A percentile compares a stretch with the other conserved stretches of the same genome.
Evolutionary conservation across 345 rosid genomes (phyloP).

Genomic region (Triadica sebifera): DNA sequence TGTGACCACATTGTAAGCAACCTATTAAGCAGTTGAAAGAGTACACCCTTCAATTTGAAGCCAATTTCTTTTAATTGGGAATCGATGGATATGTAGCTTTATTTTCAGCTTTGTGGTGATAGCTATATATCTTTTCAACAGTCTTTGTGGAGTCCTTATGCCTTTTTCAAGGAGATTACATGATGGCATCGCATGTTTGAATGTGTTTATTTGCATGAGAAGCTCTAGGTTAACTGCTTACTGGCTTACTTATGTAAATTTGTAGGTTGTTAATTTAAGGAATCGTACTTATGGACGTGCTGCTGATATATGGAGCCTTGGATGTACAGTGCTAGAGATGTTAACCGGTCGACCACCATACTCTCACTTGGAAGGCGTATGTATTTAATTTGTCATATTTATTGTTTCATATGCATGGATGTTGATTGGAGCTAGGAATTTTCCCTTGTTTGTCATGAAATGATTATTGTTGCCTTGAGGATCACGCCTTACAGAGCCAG

Average conservation of each 20-base stretch:
- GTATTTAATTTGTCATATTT: not conserved
- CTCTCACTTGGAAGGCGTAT: constrained; percentile 25
- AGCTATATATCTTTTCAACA: not conserved
- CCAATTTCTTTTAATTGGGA: not conserved
- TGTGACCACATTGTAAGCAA: not conserved
- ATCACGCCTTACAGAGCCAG: too few relatives aligned
- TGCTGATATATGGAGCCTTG: constrained; percentile 35
- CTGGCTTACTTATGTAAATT: not conserved
- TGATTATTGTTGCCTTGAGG: not conserved
- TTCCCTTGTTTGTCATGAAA: not conserved
- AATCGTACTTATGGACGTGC: constrained; percentile 27
- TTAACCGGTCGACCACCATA: constrained; percentile 23
- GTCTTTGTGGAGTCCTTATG: not conserved
- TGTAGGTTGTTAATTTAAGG: constrained; percentile 24
- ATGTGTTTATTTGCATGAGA: not conserved
- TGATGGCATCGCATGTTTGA: not conserved
- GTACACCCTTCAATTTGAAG: not conserved
- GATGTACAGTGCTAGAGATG: constrained; percentile 31
- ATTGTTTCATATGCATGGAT: not conserved
- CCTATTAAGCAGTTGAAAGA: not conserved
- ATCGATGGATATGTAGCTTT: not conserved
- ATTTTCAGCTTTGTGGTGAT: not conserved
- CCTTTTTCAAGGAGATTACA: not conserved
- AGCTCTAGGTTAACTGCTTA: not conserved
- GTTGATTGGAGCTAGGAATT: not conserved